Conservation (phyloP, 1,284 basidiomycete genomes). For the Schizophyllum amplum region DNA sequence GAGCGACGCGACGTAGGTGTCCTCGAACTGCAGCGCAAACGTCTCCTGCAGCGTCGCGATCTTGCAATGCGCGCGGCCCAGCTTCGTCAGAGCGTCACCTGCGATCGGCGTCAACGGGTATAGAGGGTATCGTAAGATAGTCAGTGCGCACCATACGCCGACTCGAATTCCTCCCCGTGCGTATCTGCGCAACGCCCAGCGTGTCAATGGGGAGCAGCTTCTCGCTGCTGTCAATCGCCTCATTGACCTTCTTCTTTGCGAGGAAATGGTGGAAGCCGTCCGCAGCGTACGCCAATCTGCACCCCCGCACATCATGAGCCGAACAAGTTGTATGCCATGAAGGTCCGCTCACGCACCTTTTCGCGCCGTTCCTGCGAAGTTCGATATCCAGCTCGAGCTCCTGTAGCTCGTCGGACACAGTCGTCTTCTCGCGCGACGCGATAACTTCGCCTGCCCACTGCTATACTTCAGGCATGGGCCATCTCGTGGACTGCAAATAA, state of each 20-base stretch:
- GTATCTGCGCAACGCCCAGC: slow-evolving; percentile 81
- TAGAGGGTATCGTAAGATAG: not conserved
- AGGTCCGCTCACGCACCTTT: slow-evolving; percentile 36
- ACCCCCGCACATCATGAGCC: not conserved
- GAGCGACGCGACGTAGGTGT: slow-evolving; percentile 63
- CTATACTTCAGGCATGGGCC: not conserved
- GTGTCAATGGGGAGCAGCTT: slow-evolving; percentile 69
- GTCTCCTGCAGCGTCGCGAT: slow-evolving; percentile 76
- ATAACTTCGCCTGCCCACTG: slow-evolving; percentile 76
- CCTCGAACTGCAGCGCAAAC: slow-evolving; percentile 61
- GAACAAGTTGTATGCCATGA: not conserved
- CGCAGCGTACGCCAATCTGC: slow-evolving; percentile 53
- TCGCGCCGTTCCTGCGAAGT: slow-evolving; percentile 51
- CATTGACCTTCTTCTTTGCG: slow-evolving; percentile 59
- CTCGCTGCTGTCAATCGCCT: slow-evolving; percentile 47
- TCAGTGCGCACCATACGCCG: slow-evolving; percentile 50
- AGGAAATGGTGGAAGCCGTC: slow-evolving; percentile 54
- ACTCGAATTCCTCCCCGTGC: slow-evolving; percentile 77
- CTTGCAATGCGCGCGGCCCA: slow-evolving; percentile 78
- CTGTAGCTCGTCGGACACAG: slow-evolving; percentile 55
- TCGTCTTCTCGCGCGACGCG: slow-evolving; percentile 60
- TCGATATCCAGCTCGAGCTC: slow-evolving; percentile 68
- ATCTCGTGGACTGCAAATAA: slow-evolving; percentile 11
- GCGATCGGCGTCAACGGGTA: not conserved
- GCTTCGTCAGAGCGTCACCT: slow-evolving; percentile 63